Percentiles rank a stretch among this genome's conserved stretches.
Conservation (phyloP, 805 yeast species). For the Cyberlindnera mississippiensis region DNA sequence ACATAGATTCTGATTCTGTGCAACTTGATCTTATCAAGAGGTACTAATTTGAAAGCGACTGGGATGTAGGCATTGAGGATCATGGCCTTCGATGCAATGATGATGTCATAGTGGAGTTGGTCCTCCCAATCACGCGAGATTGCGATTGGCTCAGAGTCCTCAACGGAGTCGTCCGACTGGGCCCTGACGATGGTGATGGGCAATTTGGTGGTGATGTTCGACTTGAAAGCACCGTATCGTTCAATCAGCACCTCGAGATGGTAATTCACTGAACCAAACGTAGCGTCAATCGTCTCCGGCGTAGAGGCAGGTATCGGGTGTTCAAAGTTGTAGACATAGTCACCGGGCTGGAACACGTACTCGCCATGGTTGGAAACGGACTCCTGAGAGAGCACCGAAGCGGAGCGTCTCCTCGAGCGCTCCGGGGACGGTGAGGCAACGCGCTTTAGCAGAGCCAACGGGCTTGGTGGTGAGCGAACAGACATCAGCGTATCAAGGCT, state of each 20-base stretch:
- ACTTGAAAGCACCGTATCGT: conserved; percentile 82
- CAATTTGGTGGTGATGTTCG: conserved; percentile 59
- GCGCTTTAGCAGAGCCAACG: conserved; percentile 22
- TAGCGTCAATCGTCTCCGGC: conserved; percentile 76
- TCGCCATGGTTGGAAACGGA: conserved; percentile 6
- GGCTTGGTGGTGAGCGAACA: conserved; percentile 15
- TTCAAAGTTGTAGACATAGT: conserved; percentile 89
- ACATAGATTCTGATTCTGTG: conserved; percentile 83
- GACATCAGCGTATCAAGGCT: conserved; percentile 23
- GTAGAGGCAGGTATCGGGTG: conserved; percentile 75
- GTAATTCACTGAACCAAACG: conserved; percentile 80
- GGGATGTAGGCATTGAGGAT: conserved; percentile 83
- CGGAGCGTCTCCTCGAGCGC: conserved; percentile 16
- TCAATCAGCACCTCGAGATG: conserved; percentile 64
- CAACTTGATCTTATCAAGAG: conserved; percentile 77
- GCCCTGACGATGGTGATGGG: conserved; percentile 70
- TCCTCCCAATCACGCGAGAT: conserved; percentile 93
- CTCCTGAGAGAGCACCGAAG: conserved; percentile 8
- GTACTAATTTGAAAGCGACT: conserved; percentile 76
- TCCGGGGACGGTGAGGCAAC: conserved; percentile 27
- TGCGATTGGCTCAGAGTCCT: conserved; percentile 90
- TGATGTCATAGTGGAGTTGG: conserved; percentile 82
- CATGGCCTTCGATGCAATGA: conserved; percentile 85
- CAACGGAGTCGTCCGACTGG: conserved; percentile 73
- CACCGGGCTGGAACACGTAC: conserved; percentile 74